Base-by-base conservation (phyloP, 345 rosid genomes). In the Syzygium grande region DNA sequence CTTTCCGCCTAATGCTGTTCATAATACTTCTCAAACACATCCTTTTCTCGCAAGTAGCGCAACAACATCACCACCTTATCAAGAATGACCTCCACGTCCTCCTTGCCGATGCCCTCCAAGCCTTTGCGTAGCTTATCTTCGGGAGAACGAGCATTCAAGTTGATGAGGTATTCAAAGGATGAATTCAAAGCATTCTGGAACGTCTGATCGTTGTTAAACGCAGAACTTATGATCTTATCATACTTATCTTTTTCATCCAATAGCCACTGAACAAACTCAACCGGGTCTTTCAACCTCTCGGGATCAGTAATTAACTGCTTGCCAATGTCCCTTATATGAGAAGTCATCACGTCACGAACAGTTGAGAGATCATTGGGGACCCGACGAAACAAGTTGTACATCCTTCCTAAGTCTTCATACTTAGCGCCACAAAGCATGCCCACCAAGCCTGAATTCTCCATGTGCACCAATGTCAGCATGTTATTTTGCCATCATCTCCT, bases 31-130 rank as follows among this genome's bases (percentile, higher is more conserved):
- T 95, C 98, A 84, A 95, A 96, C 11, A 94, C 96, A 89, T 96
- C 98, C 89, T 97, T 96, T 93, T 96, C 99, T 91, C 95, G 99
- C 91, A 97, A 93, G 90, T 96, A 97, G 34, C 98, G 97, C 94
- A 95, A 97, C 87, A 97, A 89, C 99, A 95, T 95, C 98, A 97
- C 93, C 68, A 96, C 99, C 92, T 97, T 95, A 90, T 97, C 99
- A 41, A 97, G 99, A 86, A 96, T 92, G 84, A 92, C 87, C 91
- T 97, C 99, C 87, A 95, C 98, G 87, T 96, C 99, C n/a, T n/a
- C n/a, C 90, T 97, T 98, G 34, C 95, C 90, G 11, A 95, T 95
- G 84, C 98, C 99, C 90, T 95, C 94, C 78, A 96, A 90, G 51
- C 99, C 99, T 90, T 95, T 97, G 27, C 99, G 92, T 38, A 97